Percentiles rank a stretch among this genome's conserved stretches.
Evolutionary conservation across 2,329 filamentous ascomycete genomes (phyloP).

Genomic region (Akanthomyces dipterigenus): DNA sequence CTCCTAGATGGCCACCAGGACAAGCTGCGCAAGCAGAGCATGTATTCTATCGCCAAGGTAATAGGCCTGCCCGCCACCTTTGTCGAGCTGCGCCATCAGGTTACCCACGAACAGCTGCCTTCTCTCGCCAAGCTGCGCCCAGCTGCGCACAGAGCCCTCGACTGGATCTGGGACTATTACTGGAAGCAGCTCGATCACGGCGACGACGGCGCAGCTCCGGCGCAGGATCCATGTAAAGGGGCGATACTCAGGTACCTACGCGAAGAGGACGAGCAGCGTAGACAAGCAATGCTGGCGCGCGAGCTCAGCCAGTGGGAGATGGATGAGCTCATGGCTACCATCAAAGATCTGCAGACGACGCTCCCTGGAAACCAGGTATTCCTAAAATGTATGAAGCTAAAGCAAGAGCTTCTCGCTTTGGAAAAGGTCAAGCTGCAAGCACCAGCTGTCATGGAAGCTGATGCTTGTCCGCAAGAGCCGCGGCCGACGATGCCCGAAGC

Average conservation of each 20-base stretch:
- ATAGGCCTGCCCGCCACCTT: conserved; percentile 69
- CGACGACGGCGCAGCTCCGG: neutral
- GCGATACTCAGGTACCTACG: conserved; percentile 33
- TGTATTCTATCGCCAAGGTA: conserved; percentile 64
- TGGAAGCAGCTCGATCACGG: conserved; percentile 52
- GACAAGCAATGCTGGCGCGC: conserved; percentile 20
- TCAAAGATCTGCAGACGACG: conserved; percentile 33
- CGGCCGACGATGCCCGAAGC: conserved; percentile 12
- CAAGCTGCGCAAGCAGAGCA: conserved; percentile 60
- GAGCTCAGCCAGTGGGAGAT: conserved; percentile 31
- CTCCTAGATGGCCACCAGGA: conserved; percentile 68
- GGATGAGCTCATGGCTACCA: conserved; percentile 27
- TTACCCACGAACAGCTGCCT: conserved; percentile 82
- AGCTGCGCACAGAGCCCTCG: conserved; percentile 62
- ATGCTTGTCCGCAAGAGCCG: conserved; percentile 4
- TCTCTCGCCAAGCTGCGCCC: conserved; percentile 65
- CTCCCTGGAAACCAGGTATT: conserved; percentile 38
- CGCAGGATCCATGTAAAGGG: conserved; percentile 24
- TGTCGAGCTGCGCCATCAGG: conserved; percentile 83
- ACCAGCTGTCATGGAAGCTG: conserved; percentile 7
- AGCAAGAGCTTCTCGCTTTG: conserved; percentile 31
- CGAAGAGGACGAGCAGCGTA: conserved; percentile 25
- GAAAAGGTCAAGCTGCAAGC: conserved; percentile 12
- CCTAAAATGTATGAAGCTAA: conserved; percentile 38
- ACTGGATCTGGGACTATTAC: conserved; percentile 87